phyloP scores from a whole-genome alignment of 1,284 basidiomycete genomes.

The Anthracocystis panici-leucophaei region DNA sequence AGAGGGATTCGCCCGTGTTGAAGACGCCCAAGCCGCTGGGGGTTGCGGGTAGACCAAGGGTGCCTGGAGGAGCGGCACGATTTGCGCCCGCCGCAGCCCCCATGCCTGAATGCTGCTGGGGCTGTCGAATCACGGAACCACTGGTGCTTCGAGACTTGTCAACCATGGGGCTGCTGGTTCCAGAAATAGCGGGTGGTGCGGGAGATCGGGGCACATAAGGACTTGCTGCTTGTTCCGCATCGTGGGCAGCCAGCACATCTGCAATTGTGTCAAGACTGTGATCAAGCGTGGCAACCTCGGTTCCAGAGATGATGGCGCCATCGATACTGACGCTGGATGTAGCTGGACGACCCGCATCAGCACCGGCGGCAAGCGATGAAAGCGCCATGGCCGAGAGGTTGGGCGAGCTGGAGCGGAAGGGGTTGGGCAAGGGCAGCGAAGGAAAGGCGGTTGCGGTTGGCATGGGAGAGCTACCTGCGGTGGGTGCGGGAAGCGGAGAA shows the following conservation, averaged over 20 bases:
- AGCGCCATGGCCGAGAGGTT: conserved; percentile 48
- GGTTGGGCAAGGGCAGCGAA: conserved; percentile 60
- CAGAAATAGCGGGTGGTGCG: conserved; percentile 19
- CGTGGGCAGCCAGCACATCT: conserved; percentile 53
- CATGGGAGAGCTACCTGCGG: conserved; percentile 31
- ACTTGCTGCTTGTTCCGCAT: conserved; percentile 50
- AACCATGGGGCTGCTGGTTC: conserved; percentile 34
- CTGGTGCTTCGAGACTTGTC: conserved; percentile 27
- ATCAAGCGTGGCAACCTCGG: conserved; percentile 56
- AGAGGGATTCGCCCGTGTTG: conserved; percentile 35
- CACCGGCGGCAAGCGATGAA: conserved; percentile 35
- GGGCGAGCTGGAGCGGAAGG: conserved; percentile 58
- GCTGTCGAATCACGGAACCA: conserved; percentile 28
- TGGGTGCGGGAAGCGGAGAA: conserved; percentile 12
- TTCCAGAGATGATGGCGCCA: conserved; percentile 64
- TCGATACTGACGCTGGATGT: conserved; percentile 65
- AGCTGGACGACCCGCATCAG: conserved; percentile 47
- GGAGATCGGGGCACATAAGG: conserved; percentile 52
- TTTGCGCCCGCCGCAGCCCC: conserved; percentile 17
- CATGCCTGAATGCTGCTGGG: conserved; percentile 38
- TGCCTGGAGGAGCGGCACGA: conserved; percentile 21
- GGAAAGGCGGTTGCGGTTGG: conserved; percentile 58
- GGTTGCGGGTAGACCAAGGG: conserved; percentile 26
- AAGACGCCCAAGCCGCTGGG: conserved; percentile 50
- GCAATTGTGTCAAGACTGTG: conserved; percentile 62